phyloP scores from a whole-genome alignment of 192 early-diverging fungal species.

The Umbelopsis sp. region DNA sequence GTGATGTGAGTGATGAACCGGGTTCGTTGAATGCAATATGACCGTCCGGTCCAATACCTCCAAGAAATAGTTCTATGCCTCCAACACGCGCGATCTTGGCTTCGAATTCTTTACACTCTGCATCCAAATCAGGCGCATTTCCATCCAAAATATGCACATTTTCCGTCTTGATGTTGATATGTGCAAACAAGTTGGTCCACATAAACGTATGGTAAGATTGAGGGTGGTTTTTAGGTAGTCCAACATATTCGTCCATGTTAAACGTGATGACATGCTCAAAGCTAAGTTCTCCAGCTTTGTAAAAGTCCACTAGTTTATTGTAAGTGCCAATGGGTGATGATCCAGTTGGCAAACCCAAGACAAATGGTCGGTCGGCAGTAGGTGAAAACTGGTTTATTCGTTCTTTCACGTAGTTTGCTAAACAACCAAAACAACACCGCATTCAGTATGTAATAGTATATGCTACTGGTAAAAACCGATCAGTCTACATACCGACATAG shows the following conservation, averaged over 20 bases:
- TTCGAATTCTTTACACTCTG: constrained; percentile 78
- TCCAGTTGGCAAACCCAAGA: constrained; percentile 83
- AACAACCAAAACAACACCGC: background rate
- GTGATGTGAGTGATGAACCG: constrained; percentile 77
- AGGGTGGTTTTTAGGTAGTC: constrained; percentile 57
- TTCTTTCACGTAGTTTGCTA: constrained; percentile 79
- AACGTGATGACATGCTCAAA: constrained; percentile 73
- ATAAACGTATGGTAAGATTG: constrained; percentile 90
- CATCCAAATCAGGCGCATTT: constrained; percentile 76
- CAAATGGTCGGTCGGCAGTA: constrained; percentile 73
- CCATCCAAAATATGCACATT: constrained; percentile 86
- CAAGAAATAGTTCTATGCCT: constrained; percentile 86
- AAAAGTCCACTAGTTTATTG: constrained; percentile 73
- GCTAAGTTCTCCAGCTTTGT: constrained; percentile 25
- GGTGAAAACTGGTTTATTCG: constrained; percentile 79
- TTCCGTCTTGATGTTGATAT: constrained; percentile 79
- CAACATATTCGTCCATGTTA: constrained; percentile 80
- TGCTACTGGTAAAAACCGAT: background rate
- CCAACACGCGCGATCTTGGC: constrained; percentile 75
- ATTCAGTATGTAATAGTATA: background rate
- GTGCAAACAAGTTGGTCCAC: constrained; percentile 85
- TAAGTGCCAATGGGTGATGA: constrained; percentile 81
- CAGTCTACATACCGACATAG: constrained; percentile 52
- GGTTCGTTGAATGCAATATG: constrained; percentile 90
- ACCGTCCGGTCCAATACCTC: constrained; percentile 86